These are phyloP conservation scores for Calvatia gigantea DNA, from an alignment of 768 basidiomycete species.

Conservation along the genomic window DNA sequence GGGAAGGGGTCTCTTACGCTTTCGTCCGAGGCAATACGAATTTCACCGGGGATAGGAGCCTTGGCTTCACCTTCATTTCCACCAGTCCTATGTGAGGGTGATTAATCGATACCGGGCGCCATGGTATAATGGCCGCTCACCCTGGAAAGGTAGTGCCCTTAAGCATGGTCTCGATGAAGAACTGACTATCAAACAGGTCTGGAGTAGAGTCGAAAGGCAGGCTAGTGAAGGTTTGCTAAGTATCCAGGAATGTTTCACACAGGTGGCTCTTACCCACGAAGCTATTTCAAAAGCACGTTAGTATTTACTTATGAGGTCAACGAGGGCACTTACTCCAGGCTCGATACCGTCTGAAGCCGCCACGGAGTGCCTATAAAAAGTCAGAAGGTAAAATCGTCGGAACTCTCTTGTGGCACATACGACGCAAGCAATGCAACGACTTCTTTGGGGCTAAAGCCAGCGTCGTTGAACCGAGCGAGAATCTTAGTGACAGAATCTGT, in stretches of 20 bases:
- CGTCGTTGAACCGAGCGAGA: constrained; percentile 20
- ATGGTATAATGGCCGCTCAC: not conserved
- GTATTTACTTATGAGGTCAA: not conserved
- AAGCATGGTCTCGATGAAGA: constrained; percentile 39
- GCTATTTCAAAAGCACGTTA: not conserved
- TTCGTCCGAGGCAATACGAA: constrained; percentile 42
- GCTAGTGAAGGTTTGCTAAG: constrained; percentile 1
- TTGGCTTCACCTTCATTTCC: constrained; percentile 27
- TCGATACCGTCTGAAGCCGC: constrained; percentile 9
- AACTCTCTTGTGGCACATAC: not conserved
- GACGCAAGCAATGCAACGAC: constrained; percentile 12
- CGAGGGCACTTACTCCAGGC: not conserved
- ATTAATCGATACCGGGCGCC: not conserved
- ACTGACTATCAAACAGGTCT: constrained; percentile 38
- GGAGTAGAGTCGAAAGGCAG: constrained; percentile 47
- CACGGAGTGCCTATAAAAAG: not conserved
- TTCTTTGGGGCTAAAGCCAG: constrained; percentile 19
- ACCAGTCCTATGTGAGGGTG: not conserved
- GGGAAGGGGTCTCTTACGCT: constrained; percentile 5
- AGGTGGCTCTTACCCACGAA: constrained; percentile 1
- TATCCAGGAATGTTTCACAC: not conserved
- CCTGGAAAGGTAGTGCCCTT: constrained; percentile 40
- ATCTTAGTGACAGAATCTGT: constrained; percentile 18
- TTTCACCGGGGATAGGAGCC: constrained; percentile 37
- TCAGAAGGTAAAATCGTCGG: not conserved